Evolutionary conservation across 192 early-diverging fungal species (phyloP).

Genomic region (Coemansia sp.): DNA sequence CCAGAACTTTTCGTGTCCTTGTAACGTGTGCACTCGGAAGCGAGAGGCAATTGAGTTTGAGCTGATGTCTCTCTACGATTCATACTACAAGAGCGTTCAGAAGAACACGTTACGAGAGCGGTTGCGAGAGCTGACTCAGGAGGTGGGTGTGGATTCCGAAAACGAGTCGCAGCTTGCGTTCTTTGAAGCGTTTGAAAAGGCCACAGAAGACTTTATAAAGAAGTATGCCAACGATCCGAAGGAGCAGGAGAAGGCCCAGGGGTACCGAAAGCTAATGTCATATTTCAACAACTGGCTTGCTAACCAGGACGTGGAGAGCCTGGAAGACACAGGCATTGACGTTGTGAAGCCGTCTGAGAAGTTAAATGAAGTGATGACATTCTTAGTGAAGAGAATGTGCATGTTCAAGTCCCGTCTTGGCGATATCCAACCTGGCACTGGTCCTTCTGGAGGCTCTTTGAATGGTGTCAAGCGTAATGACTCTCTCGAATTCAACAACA

Average conservation of each 20-base stretch:
- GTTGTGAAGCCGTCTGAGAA: neutral
- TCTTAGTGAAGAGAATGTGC: conserved; percentile 1
- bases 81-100: conserved; percentile 40
- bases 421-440: neutral
- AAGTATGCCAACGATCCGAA: conserved; percentile 3
- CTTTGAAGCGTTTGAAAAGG: neutral
- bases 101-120: conserved; percentile 23
- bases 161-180: neutral
- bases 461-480: neutral
- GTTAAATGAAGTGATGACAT: neutral
- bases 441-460: neutral
- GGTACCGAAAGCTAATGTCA: conserved; percentile 3
- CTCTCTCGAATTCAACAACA: conserved; percentile 15
- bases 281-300: neutral
- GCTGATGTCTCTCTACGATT: conserved; percentile 46
- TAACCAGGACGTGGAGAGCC: neutral
- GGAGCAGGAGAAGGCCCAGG: conserved; percentile 7
- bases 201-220: conserved; percentile 3
- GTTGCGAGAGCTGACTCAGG: neutral
- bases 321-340: neutral
- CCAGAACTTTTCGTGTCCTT: conserved; percentile 51
- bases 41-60: conserved; percentile 49
- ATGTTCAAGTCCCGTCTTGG: conserved; percentile 8
- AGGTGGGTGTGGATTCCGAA: neutral
- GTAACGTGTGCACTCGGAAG: conserved; percentile 51